Base-by-base conservation (phyloP, 1,284 basidiomycete genomes). In the Sanghuangporus weigelae region DNA sequence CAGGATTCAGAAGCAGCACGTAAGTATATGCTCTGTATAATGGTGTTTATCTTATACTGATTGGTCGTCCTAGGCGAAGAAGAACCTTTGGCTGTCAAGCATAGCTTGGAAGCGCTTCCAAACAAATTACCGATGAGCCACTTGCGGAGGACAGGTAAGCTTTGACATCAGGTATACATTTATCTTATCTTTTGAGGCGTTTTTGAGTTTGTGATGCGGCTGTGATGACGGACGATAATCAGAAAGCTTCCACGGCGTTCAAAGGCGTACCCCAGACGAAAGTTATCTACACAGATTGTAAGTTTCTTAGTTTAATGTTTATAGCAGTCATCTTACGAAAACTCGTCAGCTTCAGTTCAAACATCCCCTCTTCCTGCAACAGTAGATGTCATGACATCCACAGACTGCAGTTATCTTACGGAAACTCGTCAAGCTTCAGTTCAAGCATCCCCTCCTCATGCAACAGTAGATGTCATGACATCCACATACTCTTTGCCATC, bases 221-320 rank as follows among this genome's bases (percentile, higher is more conserved):
- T 53, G 49, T 53, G 49, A 60, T 60, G 50, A 60, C 59, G 16
- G 44, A 21, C 7, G 19, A 55, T 40, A 49, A 36, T 55, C 31
- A 38, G 31, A 39, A 40, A n/a, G 35, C 8, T 53, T 40, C 36
- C 31, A 3, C 53, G 31, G 35, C 12, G 12, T 19, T 10, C 31
- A 54, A 36, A 14, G 31, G n/a, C 38, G 8, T 7, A 10, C 19
- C 53, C 26, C 31, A 38, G 16, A 19, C 5, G 53, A 54, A 35
- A 10, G 35, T 8, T 12, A n/a, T n/a, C 16, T 8, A 6, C 14
- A 16, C 36, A 16, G 31, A 38, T 19, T n/a, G 53, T 51, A 14
- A 51, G 49, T 10, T 16, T 51, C 21, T 23, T n/a, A 14, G n/a
- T 51, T 51, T 23, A n/a, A 31, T 7, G 10, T 51, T 51, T 7